These are phyloP conservation scores for Lactarius sp. DNA, from an alignment of 768 basidiomycete species.

Conservation along the genomic window DNA sequence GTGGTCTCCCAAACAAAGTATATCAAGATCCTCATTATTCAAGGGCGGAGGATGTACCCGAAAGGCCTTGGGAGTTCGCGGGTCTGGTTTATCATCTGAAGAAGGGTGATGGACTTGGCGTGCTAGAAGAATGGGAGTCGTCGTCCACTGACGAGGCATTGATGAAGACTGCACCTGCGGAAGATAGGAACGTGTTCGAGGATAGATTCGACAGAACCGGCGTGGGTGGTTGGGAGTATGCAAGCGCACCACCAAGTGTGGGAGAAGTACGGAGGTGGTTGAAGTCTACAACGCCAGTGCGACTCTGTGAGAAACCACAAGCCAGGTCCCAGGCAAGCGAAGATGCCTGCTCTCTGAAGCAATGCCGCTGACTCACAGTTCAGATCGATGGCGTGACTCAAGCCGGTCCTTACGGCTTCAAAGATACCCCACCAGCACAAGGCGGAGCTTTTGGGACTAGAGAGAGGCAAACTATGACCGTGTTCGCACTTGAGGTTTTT, in stretches of 20 bases:
- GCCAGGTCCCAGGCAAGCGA: constrained; percentile 49
- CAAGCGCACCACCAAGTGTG: constrained; percentile 57
- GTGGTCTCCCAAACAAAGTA: constrained; percentile 51
- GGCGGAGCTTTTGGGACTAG: constrained; percentile 37
- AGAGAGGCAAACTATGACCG: constrained; percentile 67
- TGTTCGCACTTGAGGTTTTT: constrained; percentile 81
- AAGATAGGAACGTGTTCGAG: constrained; percentile 15
- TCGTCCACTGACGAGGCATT: background rate
- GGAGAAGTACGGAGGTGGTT: constrained; percentile 55
- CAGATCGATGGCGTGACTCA: constrained; percentile 77
- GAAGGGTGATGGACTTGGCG: constrained; percentile 52
- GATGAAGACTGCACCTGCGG: background rate
- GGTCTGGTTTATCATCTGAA: constrained; percentile 71
- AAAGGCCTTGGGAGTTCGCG: constrained; percentile 67
- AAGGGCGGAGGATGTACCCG: constrained; percentile 61
- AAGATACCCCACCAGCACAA: constrained; percentile 47
- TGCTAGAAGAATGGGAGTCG: constrained; percentile 56
- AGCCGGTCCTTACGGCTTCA: constrained; percentile 61
- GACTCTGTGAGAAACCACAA: constrained; percentile 26
- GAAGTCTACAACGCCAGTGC: constrained; percentile 29
- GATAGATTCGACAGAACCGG: constrained; percentile 29
- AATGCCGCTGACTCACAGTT: constrained; percentile 4
- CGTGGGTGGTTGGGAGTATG: constrained; percentile 78
- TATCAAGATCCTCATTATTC: constrained; percentile 85
- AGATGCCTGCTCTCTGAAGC: background rate